phyloP scores from a whole-genome alignment of 1,284 basidiomycete species.

The Pseudozyma hubeiensis region DNA sequence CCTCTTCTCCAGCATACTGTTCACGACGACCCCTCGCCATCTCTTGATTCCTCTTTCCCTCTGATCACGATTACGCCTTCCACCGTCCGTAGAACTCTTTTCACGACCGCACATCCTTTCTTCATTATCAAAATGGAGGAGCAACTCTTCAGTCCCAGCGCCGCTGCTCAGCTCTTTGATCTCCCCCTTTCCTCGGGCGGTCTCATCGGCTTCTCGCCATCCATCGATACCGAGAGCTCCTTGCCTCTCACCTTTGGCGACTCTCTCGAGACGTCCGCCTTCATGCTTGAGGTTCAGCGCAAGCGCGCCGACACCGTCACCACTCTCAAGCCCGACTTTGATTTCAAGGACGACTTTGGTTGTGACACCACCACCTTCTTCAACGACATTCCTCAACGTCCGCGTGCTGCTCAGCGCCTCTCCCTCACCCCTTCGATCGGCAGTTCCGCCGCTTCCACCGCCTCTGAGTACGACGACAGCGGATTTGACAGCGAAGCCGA shows the following conservation, averaged over 20 bases:
- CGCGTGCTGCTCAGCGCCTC: slow-evolving; percentile 49
- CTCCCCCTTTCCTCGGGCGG: slow-evolving; percentile 26
- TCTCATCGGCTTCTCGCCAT: slow-evolving; percentile 47
- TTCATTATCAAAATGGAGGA: slow-evolving; percentile 42
- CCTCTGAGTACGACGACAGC: slow-evolving; percentile 53
- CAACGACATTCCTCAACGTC: slow-evolving; percentile 43
- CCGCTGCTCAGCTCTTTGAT: slow-evolving; percentile 41
- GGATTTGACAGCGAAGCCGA: slow-evolving; percentile 44
- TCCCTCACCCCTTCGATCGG: slow-evolving; percentile 52
- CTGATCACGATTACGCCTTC: slow-evolving; percentile 3
- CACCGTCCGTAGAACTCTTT: neutral
- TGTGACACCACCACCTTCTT: slow-evolving; percentile 24
- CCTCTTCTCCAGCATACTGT: neutral
- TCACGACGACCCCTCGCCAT: too few relatives aligned
- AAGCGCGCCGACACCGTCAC: slow-evolving; percentile 53
- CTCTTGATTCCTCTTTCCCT: neutral
- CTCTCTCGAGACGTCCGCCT: slow-evolving; percentile 31
- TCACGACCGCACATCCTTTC: neutral
- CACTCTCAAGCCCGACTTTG: slow-evolving; percentile 53
- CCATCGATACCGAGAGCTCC: slow-evolving; percentile 36
- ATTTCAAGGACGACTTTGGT: slow-evolving; percentile 26
- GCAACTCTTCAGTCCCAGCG: slow-evolving; percentile 47
- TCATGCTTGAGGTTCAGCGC: slow-evolving; percentile 48
- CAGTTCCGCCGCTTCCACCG: slow-evolving; percentile 56
- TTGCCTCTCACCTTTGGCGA: slow-evolving; percentile 46